phyloP scores from a whole-genome alignment of 2,329 filamentous ascomycete species.

The Ceratocystiopsis brevicomis region DNA sequence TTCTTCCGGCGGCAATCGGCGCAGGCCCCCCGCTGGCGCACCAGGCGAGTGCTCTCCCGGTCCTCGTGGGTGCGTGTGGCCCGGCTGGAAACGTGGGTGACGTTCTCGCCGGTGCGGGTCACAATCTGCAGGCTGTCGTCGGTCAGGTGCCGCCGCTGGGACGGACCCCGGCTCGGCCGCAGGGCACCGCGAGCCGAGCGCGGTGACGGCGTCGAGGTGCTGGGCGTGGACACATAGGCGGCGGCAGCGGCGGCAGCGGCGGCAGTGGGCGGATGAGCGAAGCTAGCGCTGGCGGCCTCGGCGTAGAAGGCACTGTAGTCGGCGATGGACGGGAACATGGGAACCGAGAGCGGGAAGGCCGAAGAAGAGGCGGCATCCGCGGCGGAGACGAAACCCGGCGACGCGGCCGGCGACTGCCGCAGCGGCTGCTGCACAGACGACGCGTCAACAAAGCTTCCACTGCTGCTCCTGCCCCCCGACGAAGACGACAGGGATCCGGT shows the following conservation, averaged over 20 bases:
- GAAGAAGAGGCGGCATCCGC: constrained; percentile 19
- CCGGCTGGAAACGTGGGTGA: constrained; percentile 42
- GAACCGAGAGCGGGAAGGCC: constrained; percentile 3
- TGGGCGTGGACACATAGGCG: too few species aligned
- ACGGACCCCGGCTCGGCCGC: not conserved
- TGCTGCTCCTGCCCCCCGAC: constrained; percentile 9
- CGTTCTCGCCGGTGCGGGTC: constrained; percentile 42
- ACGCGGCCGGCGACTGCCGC: constrained; percentile 8
- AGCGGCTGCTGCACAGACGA: too few species aligned
- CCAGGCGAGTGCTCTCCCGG: constrained; percentile 45
- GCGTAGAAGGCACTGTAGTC: not conserved
- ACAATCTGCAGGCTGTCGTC: constrained; percentile 40
- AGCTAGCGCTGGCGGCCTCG: too few species aligned
- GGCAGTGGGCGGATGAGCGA: too few species aligned
- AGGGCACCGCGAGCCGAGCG: not conserved
- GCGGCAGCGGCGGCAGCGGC: too few species aligned
- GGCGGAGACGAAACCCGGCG: constrained; percentile 7
- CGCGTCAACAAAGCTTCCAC: constrained; percentile 3
- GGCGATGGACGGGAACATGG: constrained; percentile 10
- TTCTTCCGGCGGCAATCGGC: constrained; percentile 44
- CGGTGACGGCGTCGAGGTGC: too few species aligned
- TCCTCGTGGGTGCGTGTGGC: constrained; percentile 50
- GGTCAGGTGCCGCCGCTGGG: not conserved
- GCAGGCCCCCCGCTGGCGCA: constrained; percentile 50
- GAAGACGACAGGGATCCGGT: constrained; percentile 5